Percentiles rank a stretch among this genome's conserved stretches.
These are phyloP conservation scores for Gracilaria caudata DNA, from an alignment of 23 red algal genomes.

Conservation along the genomic window DNA sequence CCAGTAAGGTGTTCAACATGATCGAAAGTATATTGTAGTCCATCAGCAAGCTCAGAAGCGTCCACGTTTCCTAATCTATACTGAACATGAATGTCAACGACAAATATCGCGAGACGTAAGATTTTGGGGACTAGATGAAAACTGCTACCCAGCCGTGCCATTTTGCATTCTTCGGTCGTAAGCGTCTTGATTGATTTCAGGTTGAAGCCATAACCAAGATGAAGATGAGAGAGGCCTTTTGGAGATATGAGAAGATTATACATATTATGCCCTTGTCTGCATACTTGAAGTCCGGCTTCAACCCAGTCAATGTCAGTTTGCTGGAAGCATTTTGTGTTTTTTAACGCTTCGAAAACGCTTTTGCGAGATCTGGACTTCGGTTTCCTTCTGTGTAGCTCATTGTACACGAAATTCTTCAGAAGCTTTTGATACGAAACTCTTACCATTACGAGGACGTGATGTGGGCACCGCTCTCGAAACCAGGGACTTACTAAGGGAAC, in stretches of 20 bases:
- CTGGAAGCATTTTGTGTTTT: conserved; percentile 93
- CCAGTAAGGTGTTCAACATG: conserved; percentile 97
- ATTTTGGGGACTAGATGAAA: conserved; percentile 96
- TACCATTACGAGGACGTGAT: conserved; percentile 80
- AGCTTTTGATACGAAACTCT: conserved; percentile 95
- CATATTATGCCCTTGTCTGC: conserved; percentile 92
- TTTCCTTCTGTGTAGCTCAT: conserved; percentile 75
- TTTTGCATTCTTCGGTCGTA: conserved; percentile 97
- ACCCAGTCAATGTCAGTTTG: conserved; percentile 98
- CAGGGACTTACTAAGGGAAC: conserved; percentile 80
- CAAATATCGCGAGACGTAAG: conserved; percentile 84
- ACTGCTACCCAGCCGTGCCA: conserved; percentile 87
- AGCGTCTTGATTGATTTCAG: conserved; percentile 94
- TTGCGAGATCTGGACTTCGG: conserved; percentile 69
- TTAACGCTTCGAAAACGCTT: conserved; percentile 81
- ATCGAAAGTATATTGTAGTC: conserved; percentile 86
- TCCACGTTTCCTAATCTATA: conserved; percentile 91
- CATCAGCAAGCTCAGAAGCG: conserved; percentile 94
- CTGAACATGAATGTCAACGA: conserved; percentile 93
- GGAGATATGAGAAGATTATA: conserved; percentile 84
- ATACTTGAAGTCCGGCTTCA: conserved; percentile 93
- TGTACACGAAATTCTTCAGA: conserved; percentile 82
- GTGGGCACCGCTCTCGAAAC: conserved; percentile 73
- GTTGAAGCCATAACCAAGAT: conserved; percentile 97
- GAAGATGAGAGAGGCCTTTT: conserved; percentile 84